Evolutionary conservation across 225 moss, liverwort and hornwort species (phyloP).

Genomic region (Straminergon stramineum): DNA sequence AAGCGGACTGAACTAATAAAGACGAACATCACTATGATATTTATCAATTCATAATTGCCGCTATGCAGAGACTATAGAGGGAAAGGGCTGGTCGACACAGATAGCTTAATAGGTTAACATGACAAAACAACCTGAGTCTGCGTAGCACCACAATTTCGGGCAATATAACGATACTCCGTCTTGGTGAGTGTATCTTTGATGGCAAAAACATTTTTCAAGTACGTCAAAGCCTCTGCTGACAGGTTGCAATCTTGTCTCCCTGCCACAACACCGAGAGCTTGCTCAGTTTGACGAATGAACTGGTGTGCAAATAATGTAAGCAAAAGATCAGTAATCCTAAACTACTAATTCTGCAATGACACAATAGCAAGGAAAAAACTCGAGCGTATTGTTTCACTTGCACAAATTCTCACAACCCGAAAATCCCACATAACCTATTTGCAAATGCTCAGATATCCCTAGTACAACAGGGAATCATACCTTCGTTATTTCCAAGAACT

Average conservation of each 20-base stretch:
- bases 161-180: conserved; percentile 72
- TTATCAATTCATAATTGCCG: not conserved
- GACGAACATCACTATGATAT: not conserved
- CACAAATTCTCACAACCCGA: not conserved
- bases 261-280: conserved; percentile 21
- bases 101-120: not conserved
- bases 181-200: conserved; percentile 90
- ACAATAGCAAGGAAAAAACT: not conserved
- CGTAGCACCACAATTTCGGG: conserved; percentile 63
- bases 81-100: not conserved
- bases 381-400: not conserved
- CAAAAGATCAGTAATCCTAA: not conserved
- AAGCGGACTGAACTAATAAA: not conserved
- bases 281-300: not conserved
- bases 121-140: conserved; percentile 52
- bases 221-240: conserved; percentile 45
- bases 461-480: conserved; percentile 7
- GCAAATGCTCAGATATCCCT: not conserved
- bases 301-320: not conserved
- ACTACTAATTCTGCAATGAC: not conserved
- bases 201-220: conserved; percentile 67
- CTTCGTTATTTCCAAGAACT: conserved; percentile 33
- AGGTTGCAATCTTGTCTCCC: conserved; percentile 36
- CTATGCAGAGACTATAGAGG: not conserved
- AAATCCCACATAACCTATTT: not conserved